Conservation (phyloP, 768 basidiomycete genomes). For the Suillus paluster region DNA sequence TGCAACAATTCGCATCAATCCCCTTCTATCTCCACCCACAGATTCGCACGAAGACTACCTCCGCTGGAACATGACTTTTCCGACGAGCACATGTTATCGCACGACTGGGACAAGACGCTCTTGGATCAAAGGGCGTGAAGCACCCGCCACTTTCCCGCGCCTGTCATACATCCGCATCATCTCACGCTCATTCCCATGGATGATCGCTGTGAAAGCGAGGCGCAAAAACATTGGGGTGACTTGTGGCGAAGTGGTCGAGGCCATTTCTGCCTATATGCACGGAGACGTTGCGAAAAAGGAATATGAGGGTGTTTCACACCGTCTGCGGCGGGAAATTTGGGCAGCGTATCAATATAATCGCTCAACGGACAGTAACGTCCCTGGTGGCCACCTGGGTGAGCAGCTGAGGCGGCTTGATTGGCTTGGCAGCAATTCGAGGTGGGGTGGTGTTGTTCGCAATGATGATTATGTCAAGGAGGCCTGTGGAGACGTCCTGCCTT, state of each 20-base stretch:
- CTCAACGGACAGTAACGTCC: slow-evolving; percentile 62
- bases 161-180: slow-evolving; percentile 55
- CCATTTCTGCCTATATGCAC: slow-evolving; percentile 54
- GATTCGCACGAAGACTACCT: slow-evolving; percentile 53
- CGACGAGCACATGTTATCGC: slow-evolving; percentile 60
- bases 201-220: slow-evolving; percentile 50
- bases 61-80: slow-evolving; percentile 78
- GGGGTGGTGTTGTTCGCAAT: slow-evolving; percentile 60
- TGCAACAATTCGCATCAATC: slow-evolving; percentile 58
- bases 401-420: slow-evolving; percentile 73
- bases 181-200: slow-evolving; percentile 59
- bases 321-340: slow-evolving; percentile 47
- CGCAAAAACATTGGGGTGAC: slow-evolving; percentile 58
- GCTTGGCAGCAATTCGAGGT: slow-evolving; percentile 60
- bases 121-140: slow-evolving; percentile 67
- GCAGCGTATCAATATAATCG: slow-evolving; percentile 69
- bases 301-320: slow-evolving; percentile 44
- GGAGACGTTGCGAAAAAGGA: slow-evolving; percentile 56
- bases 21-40: slow-evolving; percentile 56
- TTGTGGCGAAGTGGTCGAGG: slow-evolving; percentile 68
- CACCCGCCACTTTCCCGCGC: slow-evolving; percentile 71
- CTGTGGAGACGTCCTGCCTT: slow-evolving; percentile 55
- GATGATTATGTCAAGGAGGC: slow-evolving; percentile 47
- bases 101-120: slow-evolving; percentile 65
- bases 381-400: slow-evolving; percentile 68